Evolutionary conservation across 345 rosid species (phyloP).

Genomic region (Arabis hirsuta): DNA sequence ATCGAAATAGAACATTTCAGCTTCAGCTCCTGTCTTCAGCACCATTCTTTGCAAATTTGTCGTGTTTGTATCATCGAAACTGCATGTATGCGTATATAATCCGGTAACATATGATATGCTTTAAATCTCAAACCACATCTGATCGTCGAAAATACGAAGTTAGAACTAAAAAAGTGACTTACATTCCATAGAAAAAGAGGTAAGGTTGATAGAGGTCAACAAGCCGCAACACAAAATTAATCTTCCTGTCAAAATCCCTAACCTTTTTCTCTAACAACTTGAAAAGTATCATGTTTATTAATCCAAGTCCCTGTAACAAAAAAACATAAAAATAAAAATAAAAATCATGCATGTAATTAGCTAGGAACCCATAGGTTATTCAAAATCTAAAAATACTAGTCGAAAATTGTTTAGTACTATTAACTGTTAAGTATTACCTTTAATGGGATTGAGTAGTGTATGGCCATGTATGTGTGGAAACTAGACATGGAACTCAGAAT

Average conservation of each 20-base stretch:
- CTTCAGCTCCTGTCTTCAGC: conserved; percentile 14
- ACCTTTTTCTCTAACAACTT: conserved; percentile 29
- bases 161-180: not conserved
- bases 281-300: conserved; percentile 35
- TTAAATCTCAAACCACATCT: not conserved
- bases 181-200: conserved; percentile 42
- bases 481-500: conserved; percentile 63
- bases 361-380: not conserved
- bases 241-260: conserved; percentile 11
- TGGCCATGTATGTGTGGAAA: conserved; percentile 73
- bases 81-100: conserved; percentile 1
- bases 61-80: conserved; percentile 42
- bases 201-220: conserved; percentile 45
- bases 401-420: not conserved
- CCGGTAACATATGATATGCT: not conserved
- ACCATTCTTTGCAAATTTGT: conserved; percentile 19
- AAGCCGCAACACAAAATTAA: conserved; percentile 22
- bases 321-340: not conserved
- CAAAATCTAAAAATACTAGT: not conserved
- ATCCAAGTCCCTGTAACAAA: conserved; percentile 36
- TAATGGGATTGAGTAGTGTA: conserved; percentile 62
- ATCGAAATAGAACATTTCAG: conserved; percentile 50
- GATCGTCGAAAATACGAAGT: not conserved
- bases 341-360: not conserved
- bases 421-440: conserved; percentile 50